Evolutionary conservation across 257 asterid species (phyloP).

Genomic region (Solanum peruvianum): DNA sequence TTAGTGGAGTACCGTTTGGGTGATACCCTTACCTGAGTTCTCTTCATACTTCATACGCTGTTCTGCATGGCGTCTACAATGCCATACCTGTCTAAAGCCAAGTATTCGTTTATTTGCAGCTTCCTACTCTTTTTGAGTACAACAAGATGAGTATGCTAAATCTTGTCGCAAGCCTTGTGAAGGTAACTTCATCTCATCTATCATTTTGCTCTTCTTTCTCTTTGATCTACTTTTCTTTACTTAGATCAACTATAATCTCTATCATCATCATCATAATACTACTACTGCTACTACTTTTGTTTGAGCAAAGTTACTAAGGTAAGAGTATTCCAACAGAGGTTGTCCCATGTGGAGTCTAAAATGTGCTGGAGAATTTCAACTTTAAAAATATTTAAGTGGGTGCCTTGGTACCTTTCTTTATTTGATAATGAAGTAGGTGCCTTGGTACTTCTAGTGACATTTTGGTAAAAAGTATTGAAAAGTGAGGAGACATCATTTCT

Average conservation of each 20-base stretch:
- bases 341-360: not conserved
- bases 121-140: slow-evolving; percentile 68
- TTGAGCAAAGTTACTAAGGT: not conserved
- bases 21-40: not conserved
- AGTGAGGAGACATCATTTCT: not conserved
- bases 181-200: slow-evolving; percentile 30
- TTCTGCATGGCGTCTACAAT: not conserved
- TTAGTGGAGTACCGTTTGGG: not conserved
- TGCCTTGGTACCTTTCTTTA: not conserved
- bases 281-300: not conserved
- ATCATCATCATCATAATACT: not conserved
- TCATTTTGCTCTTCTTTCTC: not conserved
- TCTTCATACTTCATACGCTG: not conserved
- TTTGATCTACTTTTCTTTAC: not conserved
- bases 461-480: not conserved
- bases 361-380: not conserved
- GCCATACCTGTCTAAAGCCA: not conserved
- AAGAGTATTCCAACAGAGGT: not conserved
- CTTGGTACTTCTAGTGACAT: not conserved
- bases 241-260: not conserved
- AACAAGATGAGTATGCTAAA: slow-evolving; percentile 82
- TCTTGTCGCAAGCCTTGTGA: slow-evolving; percentile 61
- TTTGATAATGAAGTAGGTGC: not conserved
- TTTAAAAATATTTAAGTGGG: not conserved
- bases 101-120: slow-evolving; percentile 27